phyloP scores from a whole-genome alignment of 495 filamentous ascomycete species.

The Daldinia childiae region DNA sequence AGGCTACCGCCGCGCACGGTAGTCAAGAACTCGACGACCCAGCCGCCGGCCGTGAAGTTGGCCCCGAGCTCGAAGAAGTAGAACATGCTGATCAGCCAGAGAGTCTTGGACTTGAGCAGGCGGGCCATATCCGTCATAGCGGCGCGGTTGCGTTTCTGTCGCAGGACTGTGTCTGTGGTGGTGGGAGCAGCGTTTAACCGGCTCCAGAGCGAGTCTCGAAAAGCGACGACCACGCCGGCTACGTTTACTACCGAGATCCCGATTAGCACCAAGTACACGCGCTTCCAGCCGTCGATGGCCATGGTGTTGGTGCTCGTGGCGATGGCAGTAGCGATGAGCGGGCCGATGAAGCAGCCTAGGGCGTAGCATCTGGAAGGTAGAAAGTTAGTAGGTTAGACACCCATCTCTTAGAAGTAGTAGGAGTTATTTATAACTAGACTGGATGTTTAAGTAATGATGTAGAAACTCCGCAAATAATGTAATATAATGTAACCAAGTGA shows the following conservation, averaged over 20 bases:
- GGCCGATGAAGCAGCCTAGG: slow-evolving; percentile 59
- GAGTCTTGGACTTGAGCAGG: slow-evolving; percentile 42
- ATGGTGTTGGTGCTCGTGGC: slow-evolving; percentile 43
- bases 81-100: slow-evolving; percentile 62
- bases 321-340: slow-evolving; percentile 61
- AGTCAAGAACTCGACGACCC: slow-evolving; percentile 72
- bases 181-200: slow-evolving; percentile 7
- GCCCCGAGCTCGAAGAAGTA: slow-evolving; percentile 62
- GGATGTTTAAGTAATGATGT: no score
- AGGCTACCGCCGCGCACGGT: slow-evolving; percentile 70
- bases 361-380: slow-evolving; percentile 52
- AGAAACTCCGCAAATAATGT: no score
- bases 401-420: no score
- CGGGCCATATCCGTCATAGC: slow-evolving; percentile 37
- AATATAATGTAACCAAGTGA: background rate
- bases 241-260: slow-evolving; percentile 55
- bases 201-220: slow-evolving; percentile 46
- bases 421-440: no score
- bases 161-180: background rate
- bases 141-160: slow-evolving; percentile 22
- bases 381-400: no score
- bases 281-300: slow-evolving; percentile 47
- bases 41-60: slow-evolving; percentile 57
- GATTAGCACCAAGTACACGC: slow-evolving; percentile 57
- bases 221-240: slow-evolving; percentile 47